Evolutionary conservation across 2,329 filamentous ascomycete genomes (phyloP), one percentile per base, ranked within the genome.

Genomic region (Monosporascus sp.): DNA sequence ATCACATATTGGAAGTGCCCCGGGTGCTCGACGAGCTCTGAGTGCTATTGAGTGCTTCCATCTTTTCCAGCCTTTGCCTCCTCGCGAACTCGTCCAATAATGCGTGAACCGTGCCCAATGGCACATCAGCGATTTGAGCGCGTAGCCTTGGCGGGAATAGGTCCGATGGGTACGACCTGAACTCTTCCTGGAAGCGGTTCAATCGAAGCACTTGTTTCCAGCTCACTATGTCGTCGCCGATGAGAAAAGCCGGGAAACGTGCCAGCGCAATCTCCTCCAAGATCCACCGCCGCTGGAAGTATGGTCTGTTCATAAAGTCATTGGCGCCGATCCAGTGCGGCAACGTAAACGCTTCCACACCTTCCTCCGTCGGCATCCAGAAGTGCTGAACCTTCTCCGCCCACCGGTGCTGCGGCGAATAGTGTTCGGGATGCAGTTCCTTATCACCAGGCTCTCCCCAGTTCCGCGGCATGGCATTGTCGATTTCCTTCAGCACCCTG

Each of bases 271-370:
- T 62, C 55, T 72, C 70, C 46, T 70, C 69, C 2, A 72, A 58
- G 46, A 72, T 71, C 70, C 70, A 72, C 2, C 63, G 65, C 7
- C 69, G 67, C 31, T 68, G 64, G 50, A 72, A 72, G 50, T 68
- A 70, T 2, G 63, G 61, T 5, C 70, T 61, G 35, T 53, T 58
- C 40, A 70, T 56, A 43, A 72, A 70, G 44, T 66, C 65, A 8
- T 58, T 53, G 52, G 59, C 57, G 54, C 62, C 63, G 2, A 61
- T 40, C 37, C 60, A 63, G 11, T 59, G 57, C 8, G 62, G 61
- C 41, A 57, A 47, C 15, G 56, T 53, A 41, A 62, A 58, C 24
- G 58, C 59, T 20, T 58, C 52, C 18, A 54, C 55, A 48, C 60
- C 62, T 22, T 64, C 52, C 17, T 61, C 58, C 1, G 56, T 52